Evolutionary conservation across 805 yeast species (phyloP).

Genomic region (Ogataea neopini): DNA sequence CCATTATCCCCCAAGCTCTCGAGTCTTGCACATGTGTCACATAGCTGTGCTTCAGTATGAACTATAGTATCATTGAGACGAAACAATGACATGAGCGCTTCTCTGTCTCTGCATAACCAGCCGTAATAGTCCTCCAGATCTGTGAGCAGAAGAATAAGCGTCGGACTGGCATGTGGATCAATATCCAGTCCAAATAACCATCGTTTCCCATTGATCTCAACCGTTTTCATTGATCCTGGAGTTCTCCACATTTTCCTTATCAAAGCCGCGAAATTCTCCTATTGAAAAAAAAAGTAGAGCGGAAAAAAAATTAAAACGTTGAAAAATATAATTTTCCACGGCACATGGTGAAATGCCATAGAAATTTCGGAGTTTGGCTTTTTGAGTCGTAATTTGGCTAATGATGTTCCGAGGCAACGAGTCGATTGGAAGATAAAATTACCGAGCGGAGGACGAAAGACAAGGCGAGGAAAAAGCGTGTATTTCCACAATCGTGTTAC

Average conservation of each 20-base stretch:
- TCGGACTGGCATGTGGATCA: neutral
- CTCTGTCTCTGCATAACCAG: slow-evolving; percentile 3
- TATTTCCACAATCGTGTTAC: no score
- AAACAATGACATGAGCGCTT: slow-evolving; percentile 10
- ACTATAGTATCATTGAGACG: slow-evolving; percentile 13
- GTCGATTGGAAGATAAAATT: no score
- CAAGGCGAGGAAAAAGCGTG: no score
- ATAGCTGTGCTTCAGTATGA: slow-evolving; percentile 8
- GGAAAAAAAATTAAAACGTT: neutral
- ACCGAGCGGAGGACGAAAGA: no score
- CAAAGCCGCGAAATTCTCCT: neutral
- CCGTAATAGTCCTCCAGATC: slow-evolving; percentile 8
- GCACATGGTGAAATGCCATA: no score
- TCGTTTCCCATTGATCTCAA: neutral
- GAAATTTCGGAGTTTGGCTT: no score
- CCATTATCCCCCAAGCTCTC: neutral
- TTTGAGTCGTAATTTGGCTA: no score
- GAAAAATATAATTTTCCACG: neutral
- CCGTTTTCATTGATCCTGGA: neutral
- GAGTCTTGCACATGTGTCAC: slow-evolving; percentile 4
- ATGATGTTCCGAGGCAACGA: no score
- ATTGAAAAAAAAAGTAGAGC: neutral
- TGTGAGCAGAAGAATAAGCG: slow-evolving; percentile 9
- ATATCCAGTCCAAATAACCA: slow-evolving; percentile 5
- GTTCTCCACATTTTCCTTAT: neutral